Evolutionary conservation across 2,329 filamentous ascomycete species (phyloP).

Genomic region (Colletotrichum neosansevieriae): DNA sequence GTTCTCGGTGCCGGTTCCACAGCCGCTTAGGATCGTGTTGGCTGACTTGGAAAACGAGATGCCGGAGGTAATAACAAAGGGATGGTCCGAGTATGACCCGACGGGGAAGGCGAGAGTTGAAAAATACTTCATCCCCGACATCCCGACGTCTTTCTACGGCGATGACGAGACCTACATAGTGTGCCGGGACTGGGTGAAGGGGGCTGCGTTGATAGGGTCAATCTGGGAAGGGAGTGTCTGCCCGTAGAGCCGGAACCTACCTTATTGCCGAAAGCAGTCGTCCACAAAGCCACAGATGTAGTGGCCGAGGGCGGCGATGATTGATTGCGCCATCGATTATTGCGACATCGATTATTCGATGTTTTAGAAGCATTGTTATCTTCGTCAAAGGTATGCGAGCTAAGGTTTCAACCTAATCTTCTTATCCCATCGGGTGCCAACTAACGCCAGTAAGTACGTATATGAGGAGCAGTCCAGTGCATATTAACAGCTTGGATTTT

Average conservation of each 20-base stretch:
- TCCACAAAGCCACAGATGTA: no score
- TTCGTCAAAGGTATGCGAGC: no score
- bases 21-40: slow-evolving; percentile 42
- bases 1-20: slow-evolving; percentile 41
- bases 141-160: slow-evolving; percentile 54
- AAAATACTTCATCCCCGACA: slow-evolving; percentile 54
- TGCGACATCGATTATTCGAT: no score
- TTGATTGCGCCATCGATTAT: no score
- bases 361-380: no score
- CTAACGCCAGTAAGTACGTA: no score
- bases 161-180: slow-evolving; percentile 52
- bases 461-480: no score
- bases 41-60: slow-evolving; percentile 39
- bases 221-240: slow-evolving; percentile 50
- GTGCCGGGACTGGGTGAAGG: slow-evolving; percentile 56
- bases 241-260: not conserved
- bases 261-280: no score
- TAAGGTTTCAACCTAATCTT: not conserved
- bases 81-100: slow-evolving; percentile 53
- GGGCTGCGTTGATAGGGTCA: slow-evolving; percentile 54
- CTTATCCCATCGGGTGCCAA: no score
- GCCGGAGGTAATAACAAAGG: slow-evolving; percentile 43
- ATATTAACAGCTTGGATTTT: no score
- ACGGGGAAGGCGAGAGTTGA: slow-evolving; percentile 53
- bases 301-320: no score